Percentiles rank a stretch among this genome's conserved stretches.
Conservation (phyloP, 2,329 filamentous ascomycete genomes). For the Zasmidium citrigriseum region DNA sequence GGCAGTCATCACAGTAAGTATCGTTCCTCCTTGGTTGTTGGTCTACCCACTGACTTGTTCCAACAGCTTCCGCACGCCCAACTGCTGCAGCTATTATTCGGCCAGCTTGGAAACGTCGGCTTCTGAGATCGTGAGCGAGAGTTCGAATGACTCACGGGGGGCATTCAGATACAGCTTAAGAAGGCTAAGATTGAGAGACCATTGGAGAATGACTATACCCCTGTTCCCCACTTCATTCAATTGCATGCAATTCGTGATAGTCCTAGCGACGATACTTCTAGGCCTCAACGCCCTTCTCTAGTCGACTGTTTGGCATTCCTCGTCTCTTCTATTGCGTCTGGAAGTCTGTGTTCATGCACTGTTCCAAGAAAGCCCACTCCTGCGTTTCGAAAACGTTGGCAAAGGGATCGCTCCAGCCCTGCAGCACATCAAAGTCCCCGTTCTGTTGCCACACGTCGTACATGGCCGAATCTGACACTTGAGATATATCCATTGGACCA, state of each 20-base stretch:
- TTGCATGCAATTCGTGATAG: too few species aligned
- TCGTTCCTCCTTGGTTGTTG: background rate
- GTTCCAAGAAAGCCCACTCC: conserved; percentile 16
- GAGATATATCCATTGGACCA: background rate
- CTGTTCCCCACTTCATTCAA: too few species aligned
- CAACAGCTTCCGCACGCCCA: conserved; percentile 28
- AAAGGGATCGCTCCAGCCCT: conserved; percentile 7
- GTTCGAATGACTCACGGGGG: too few species aligned
- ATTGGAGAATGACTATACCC: too few species aligned
- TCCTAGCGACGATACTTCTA: too few species aligned
- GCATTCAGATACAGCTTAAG: too few species aligned
- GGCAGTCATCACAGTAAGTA: conserved; percentile 53
- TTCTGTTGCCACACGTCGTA: background rate
- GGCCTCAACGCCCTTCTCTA: too few species aligned
- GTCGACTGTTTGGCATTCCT: too few species aligned
- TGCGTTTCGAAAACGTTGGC: conserved; percentile 14
- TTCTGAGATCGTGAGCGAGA: too few species aligned
- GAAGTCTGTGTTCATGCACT: conserved; percentile 11
- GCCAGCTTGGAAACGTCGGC: conserved; percentile 25
- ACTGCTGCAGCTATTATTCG: conserved; percentile 30
- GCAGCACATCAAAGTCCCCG: background rate
- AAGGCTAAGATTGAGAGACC: too few species aligned
- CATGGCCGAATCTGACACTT: background rate
- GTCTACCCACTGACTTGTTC: background rate
- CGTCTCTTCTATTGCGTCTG: conserved; percentile 7